phyloP scores from a whole-genome alignment of 768 basidiomycete genomes.

The Macrolepiota fuliginosa region DNA sequence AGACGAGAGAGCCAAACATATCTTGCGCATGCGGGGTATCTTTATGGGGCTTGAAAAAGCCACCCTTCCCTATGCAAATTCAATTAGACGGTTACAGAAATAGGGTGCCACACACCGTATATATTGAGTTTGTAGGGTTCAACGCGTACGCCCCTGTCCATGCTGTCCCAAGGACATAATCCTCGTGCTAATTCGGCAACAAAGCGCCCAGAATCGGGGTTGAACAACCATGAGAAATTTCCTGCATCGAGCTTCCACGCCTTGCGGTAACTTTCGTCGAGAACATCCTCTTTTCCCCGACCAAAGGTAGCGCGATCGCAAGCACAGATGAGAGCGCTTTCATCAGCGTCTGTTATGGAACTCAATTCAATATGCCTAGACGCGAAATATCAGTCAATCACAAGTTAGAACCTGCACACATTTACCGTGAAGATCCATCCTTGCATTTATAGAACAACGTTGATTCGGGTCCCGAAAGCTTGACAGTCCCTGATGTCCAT shows the following conservation, averaged over 20 bases:
- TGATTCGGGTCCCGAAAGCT: not conserved
- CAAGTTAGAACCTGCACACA: not conserved
- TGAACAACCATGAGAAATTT: slow-evolving; percentile 20
- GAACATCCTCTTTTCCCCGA: slow-evolving; percentile 20
- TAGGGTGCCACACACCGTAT: slow-evolving; percentile 24
- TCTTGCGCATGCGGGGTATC: slow-evolving; percentile 41
- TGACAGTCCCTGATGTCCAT: slow-evolving; percentile 1
- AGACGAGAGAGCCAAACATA: slow-evolving; percentile 53
- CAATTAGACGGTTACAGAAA: not conserved
- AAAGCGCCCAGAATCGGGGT: slow-evolving; percentile 14
- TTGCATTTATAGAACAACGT: not conserved
- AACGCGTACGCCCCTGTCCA: slow-evolving; percentile 16
- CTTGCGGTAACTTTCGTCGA: slow-evolving; percentile 26
- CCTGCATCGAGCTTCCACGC: slow-evolving; percentile 22
- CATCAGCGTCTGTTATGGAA: slow-evolving; percentile 3
- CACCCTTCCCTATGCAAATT: slow-evolving; percentile 29
- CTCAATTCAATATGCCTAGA: not conserved
- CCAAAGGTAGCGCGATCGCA: slow-evolving; percentile 26
- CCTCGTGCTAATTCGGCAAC: slow-evolving; percentile 9
- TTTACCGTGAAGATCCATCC: not conserved
- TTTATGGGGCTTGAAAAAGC: slow-evolving; percentile 49
- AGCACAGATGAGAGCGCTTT: slow-evolving; percentile 15
- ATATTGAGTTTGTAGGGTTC: slow-evolving; percentile 38
- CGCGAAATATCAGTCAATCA: not conserved
- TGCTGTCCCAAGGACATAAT: slow-evolving; percentile 17